Percentiles rank a stretch among this genome's conserved stretches.
phyloP scores from a whole-genome alignment of 768 basidiomycete species.

The Sporobolomyces pararoseus region DNA sequence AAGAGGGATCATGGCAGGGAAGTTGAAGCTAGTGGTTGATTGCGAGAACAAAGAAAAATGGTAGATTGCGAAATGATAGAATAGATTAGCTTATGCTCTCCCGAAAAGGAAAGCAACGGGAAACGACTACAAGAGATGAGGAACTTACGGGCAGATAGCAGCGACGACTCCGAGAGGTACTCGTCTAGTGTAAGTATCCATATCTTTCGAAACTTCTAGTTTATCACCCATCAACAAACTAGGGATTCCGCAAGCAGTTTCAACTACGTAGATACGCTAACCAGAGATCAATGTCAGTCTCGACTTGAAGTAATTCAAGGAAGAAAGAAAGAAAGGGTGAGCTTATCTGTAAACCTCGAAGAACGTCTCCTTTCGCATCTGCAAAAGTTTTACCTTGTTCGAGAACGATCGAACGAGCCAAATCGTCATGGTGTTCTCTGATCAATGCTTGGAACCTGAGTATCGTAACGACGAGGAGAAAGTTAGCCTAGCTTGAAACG shows the following conservation, averaged over 20 bases:
- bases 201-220: conserved; percentile 87
- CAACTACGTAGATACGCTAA: conserved; percentile 64
- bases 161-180: conserved; percentile 82
- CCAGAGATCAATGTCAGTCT: conserved; percentile 88
- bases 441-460: conserved; percentile 78
- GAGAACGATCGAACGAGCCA: conserved; percentile 58
- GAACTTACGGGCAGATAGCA: conserved; percentile 56
- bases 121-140: too few relatives aligned
- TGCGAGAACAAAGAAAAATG: background rate
- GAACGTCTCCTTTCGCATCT: conserved; percentile 91
- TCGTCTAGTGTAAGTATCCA: conserved; percentile 80
- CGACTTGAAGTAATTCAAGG: conserved; percentile 54
- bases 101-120: background rate
- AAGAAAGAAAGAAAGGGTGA: background rate
- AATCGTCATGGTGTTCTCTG: conserved; percentile 74
- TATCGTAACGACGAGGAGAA: background rate
- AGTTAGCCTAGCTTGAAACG: background rate
- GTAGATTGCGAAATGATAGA: background rate
- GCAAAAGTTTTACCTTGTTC: conserved; percentile 86
- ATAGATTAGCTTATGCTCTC: background rate
- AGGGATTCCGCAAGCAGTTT: conserved; percentile 68
- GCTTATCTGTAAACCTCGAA: conserved; percentile 63
- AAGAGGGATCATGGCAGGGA: conserved; percentile 76
- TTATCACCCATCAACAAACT: conserved; percentile 83
- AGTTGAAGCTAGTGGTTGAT: conserved; percentile 48